Base-by-base conservation (phyloP, 2,329 filamentous ascomycete genomes). In the Fusarium devonianum region DNA sequence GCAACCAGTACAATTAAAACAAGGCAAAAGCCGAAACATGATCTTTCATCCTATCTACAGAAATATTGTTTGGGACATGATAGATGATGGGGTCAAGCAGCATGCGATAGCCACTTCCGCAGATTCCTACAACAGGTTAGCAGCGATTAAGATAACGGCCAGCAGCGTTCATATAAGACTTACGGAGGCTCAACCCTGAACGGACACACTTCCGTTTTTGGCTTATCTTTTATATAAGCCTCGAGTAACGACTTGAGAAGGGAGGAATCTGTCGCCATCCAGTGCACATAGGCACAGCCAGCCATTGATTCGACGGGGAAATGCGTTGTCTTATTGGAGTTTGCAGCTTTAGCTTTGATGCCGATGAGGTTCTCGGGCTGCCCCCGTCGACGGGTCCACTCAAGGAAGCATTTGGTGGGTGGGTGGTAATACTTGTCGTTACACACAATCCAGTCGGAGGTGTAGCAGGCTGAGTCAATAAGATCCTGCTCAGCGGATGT, bases 391-490 rank as follows among this genome's bases (percentile, higher is more conserved):
- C 51, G 29, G 35, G 56, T 47, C 63, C 63, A 69, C 50, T 73
- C 71, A 7, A 73, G 64, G 11, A 67, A 41, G 38, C 72, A 74
- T 11, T 67, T 65, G 7, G 71, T 73, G 10, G 72, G 72, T 11
- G 71, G 67, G 16, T 65, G 62, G 44, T 72, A 74, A 47, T 67
- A 71, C 11, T 59, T 47, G 7, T 63, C 64, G 32, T 63, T 63
- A 48, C 68, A 73, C 18, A 69, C 56, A 28, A 74, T 68, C 66
- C 69, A 71, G 29, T 71, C 69, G 5, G 72, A 71, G n/a, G 72
- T 74, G 58, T 94, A 93, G 78, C 86, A 93, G 12, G 87, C 88
- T 10, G 80, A 83, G 2, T 82, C 73, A 36, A 89, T 81, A 47
- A 93, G 73, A 17, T 78, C 74, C 40, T 71, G 70, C 70, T 94